phyloP scores from a whole-genome alignment of 2,329 filamentous ascomycete species.

The Clonostachys sp. region DNA sequence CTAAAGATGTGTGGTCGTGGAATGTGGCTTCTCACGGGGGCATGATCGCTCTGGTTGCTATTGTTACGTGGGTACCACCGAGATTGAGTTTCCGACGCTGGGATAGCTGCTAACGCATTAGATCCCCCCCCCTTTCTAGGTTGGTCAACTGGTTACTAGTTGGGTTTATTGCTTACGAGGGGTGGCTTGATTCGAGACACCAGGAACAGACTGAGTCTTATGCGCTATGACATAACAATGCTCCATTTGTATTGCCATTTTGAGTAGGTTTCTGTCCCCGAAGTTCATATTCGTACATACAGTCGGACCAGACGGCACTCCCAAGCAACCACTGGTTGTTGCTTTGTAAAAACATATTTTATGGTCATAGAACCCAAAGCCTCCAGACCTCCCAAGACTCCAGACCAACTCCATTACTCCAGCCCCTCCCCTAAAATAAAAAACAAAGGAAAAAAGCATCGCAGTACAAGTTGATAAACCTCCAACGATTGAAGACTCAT shows the following conservation, averaged over 20 bases:
- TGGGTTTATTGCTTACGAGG: slow-evolving; percentile 1
- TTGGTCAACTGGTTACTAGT: slow-evolving; percentile 2
- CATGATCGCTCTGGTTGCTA: slow-evolving; percentile 13
- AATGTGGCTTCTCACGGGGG: slow-evolving; percentile 3
- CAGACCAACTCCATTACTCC: too few relatives aligned
- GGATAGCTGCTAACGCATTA: not conserved
- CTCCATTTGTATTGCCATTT: not conserved
- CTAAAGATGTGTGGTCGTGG: too few relatives aligned
- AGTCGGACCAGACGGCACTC: too few relatives aligned
- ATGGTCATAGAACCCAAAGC: too few relatives aligned
- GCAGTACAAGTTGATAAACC: too few relatives aligned
- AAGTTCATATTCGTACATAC: not conserved
- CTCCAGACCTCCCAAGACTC: too few relatives aligned
- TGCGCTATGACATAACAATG: slow-evolving; percentile 1
- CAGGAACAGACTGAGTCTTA: not conserved
- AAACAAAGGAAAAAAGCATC: too few relatives aligned
- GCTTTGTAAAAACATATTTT: too few relatives aligned
- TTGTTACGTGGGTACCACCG: slow-evolving; percentile 11
- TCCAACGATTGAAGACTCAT: too few relatives aligned
- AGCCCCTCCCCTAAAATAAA: too few relatives aligned
- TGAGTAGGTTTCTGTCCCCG: not conserved
- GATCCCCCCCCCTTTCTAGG: not conserved
- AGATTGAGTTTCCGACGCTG: not conserved
- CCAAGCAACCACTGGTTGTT: too few relatives aligned
- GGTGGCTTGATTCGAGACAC: not conserved